These are phyloP conservation scores for Pseudognaphalium luteoalbum DNA, from an alignment of 129 eudicot species.

Conservation along the genomic window DNA sequence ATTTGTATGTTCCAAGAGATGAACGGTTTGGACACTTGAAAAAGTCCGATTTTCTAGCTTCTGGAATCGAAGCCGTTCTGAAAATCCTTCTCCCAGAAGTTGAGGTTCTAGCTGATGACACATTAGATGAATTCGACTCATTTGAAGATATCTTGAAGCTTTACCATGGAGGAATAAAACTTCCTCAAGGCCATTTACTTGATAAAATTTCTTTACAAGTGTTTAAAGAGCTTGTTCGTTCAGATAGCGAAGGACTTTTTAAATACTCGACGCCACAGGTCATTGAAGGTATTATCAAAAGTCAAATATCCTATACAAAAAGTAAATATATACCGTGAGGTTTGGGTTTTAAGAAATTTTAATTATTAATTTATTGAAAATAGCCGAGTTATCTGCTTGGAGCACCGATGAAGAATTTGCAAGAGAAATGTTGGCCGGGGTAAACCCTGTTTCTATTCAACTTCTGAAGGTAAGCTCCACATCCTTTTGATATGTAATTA, in stretches of 20 bases:
- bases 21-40: slow-evolving; percentile 52
- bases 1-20: slow-evolving; percentile 60
- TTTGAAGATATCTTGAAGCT: slow-evolving; percentile 31
- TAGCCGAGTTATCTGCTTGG: slow-evolving; percentile 32
- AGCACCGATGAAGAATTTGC: background rate
- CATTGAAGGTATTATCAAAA: slow-evolving; percentile 36
- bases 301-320: too few relatives aligned
- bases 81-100: slow-evolving; percentile 27
- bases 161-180: slow-evolving; percentile 50
- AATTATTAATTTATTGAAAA: background rate
- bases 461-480: background rate
- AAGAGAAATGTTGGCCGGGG: background rate
- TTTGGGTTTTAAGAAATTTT: too few relatives aligned
- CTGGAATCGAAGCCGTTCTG: slow-evolving; percentile 39
- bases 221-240: slow-evolving; percentile 42
- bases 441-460: background rate
- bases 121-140: slow-evolving; percentile 32
- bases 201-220: slow-evolving; percentile 32
- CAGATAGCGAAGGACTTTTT: slow-evolving; percentile 37
- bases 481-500: background rate
- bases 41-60: slow-evolving; percentile 45
- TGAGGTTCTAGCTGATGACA: background rate
- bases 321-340: too few relatives aligned
- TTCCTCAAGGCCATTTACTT: slow-evolving; percentile 23
- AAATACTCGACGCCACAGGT: slow-evolving; percentile 44